Percentiles rank a stretch among this genome's conserved stretches.
phyloP scores from a whole-genome alignment of 1,284 basidiomycete species.

The Binderoboletus segoi region DNA sequence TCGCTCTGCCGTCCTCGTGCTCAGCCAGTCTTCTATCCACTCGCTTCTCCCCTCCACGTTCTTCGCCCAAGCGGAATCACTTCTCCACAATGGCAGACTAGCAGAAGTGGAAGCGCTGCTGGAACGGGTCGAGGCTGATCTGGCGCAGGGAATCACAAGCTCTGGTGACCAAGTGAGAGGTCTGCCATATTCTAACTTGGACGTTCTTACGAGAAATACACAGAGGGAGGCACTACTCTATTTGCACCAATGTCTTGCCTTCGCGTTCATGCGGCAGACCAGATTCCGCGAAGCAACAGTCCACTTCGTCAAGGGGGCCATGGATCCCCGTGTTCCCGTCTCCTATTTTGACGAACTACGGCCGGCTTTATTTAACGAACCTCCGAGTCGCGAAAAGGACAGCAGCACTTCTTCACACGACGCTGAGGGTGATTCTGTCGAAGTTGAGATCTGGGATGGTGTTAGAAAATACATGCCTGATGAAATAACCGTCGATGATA shows the following conservation, averaged over 20 bases:
- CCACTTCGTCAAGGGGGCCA: conserved; percentile 67
- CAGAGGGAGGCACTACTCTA: conserved; percentile 71
- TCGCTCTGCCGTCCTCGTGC: conserved; percentile 64
- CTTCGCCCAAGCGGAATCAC: conserved; percentile 70
- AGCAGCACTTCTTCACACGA: conserved; percentile 36
- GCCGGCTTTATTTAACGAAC: conserved; percentile 53
- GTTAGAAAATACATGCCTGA: conserved; percentile 65
- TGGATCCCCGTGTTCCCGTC: conserved; percentile 76
- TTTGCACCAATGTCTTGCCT: conserved; percentile 77
- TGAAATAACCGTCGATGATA: conserved; percentile 67
- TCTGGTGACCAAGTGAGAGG: conserved; percentile 14
- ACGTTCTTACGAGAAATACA: conserved; percentile 3
- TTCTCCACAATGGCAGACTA: conserved; percentile 65
- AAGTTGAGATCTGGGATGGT: conserved; percentile 63
- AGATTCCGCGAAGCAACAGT: conserved; percentile 78
- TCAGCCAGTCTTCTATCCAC: conserved; percentile 62
- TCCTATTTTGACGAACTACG: conserved; percentile 76
- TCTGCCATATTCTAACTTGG: not conserved
- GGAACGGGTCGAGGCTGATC: conserved; percentile 37
- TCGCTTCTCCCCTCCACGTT: conserved; percentile 73
- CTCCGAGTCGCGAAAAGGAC: not conserved
- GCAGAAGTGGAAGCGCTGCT: conserved; percentile 66
- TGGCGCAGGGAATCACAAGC: conserved; percentile 10
- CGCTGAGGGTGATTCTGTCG: conserved; percentile 59
- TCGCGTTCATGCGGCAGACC: conserved; percentile 70